Conservation (phyloP, 352 stramenopile genomes). For the Phytophthora colocasiae region DNA sequence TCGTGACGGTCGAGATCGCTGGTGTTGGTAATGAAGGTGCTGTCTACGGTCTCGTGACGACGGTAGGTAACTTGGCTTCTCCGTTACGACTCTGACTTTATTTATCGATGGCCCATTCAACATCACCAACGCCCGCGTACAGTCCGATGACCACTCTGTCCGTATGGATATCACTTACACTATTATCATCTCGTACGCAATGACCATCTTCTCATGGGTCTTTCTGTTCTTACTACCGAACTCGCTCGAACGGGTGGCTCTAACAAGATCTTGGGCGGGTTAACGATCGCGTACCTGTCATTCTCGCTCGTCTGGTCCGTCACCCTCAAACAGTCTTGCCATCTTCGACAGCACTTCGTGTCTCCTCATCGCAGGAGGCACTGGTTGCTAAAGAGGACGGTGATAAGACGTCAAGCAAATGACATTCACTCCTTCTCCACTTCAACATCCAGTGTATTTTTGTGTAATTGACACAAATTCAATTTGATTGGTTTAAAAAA, state of each 20-base stretch:
- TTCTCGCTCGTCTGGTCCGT: slow-evolving; percentile 28
- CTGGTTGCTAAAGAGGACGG: slow-evolving; percentile 9
- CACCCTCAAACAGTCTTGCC: slow-evolving; percentile 22
- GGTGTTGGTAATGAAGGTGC: slow-evolving; percentile 27
- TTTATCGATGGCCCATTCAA: slow-evolving; percentile 25
- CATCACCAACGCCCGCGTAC: slow-evolving; percentile 22
- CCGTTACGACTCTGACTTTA: slow-evolving; percentile 19
- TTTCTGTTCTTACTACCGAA: slow-evolving; percentile 24
- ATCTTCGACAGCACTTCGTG: slow-evolving; percentile 30
- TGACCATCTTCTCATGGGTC: slow-evolving; percentile 28
- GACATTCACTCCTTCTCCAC: neutral
- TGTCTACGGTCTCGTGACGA: slow-evolving; percentile 25
- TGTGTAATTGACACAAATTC: slow-evolving; percentile 4
- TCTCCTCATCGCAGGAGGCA: slow-evolving; percentile 19
- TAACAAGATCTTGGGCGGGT: slow-evolving; percentile 12
- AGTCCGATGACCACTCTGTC: slow-evolving; percentile 16
- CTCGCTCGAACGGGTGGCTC: slow-evolving; percentile 15
- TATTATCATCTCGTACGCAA: slow-evolving; percentile 24
- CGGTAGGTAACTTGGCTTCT: slow-evolving; percentile 22
- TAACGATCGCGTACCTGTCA: slow-evolving; percentile 17
- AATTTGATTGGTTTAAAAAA: neutral
- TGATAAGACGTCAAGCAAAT: neutral
- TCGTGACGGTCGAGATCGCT: slow-evolving; percentile 29
- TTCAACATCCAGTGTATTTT: slow-evolving; percentile 4
- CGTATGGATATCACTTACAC: slow-evolving; percentile 27